A percentile compares a stretch with the other conserved stretches of the same genome.
phyloP scores from a whole-genome alignment of 805 yeast genomes.

The Wickerhamiella australiensis region DNA sequence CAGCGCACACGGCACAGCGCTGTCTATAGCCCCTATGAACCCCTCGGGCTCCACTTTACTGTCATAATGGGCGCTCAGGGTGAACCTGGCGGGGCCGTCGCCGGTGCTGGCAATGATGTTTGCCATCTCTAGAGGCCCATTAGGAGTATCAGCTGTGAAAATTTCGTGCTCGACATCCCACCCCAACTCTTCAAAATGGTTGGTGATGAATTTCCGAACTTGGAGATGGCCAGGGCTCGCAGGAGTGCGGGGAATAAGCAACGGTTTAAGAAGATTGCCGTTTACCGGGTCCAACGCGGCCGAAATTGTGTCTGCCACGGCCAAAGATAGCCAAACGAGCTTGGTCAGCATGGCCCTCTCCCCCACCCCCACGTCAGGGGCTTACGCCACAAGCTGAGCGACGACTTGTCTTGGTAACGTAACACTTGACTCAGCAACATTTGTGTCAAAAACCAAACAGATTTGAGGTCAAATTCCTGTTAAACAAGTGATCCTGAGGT shows the following conservation, averaged over 20 bases:
- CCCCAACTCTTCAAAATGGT: constrained; percentile 27
- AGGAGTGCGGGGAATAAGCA: constrained; percentile 21
- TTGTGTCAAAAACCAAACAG: too few relatives aligned
- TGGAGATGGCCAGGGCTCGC: constrained; percentile 16
- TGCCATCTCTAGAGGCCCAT: constrained; percentile 27
- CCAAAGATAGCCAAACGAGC: neutral
- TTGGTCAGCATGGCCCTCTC: neutral
- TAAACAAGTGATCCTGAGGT: too few relatives aligned
- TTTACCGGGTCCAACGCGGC: constrained; percentile 12
- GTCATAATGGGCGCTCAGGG: constrained; percentile 45
- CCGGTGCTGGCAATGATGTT: constrained; percentile 25
- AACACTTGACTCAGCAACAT: too few relatives aligned
- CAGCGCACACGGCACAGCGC: constrained; percentile 47
- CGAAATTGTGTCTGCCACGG: neutral
- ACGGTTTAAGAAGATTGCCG: constrained; percentile 20
- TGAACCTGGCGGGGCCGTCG: constrained; percentile 10
- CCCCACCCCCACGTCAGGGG: too few relatives aligned
- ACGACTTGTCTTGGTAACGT: too few relatives aligned
- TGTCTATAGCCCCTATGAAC: constrained; percentile 48
- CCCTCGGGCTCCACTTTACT: constrained; percentile 40
- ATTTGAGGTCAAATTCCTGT: too few relatives aligned
- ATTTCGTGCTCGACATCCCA: constrained; percentile 25
- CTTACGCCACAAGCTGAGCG: too few relatives aligned
- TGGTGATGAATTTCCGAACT: constrained; percentile 18
- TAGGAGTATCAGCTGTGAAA: constrained; percentile 31